Evolutionary conservation across 2,329 filamentous ascomycete species (phyloP), one percentile per base, ranked within the genome.

Genomic region (Chaetomium globosum): DNA sequence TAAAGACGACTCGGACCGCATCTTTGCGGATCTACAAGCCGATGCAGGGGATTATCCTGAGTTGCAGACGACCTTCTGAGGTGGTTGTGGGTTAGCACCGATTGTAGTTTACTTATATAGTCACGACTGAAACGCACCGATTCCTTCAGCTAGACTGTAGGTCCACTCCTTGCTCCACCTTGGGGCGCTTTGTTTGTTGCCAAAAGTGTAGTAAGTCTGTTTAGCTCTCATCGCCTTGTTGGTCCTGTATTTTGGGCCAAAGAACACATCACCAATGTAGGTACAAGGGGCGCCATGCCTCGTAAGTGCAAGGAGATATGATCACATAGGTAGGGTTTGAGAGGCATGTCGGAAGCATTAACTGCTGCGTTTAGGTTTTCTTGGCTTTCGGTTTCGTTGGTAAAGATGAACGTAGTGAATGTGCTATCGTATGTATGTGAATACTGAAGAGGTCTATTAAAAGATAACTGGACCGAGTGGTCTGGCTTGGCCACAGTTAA

Each of bases 1-100:
- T 28, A 75, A 77, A 1, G 80, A 83, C 54, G 79, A 83, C 53
- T 79, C 81, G 4, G 74, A 71, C 19, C 76, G 80, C 21, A 79
- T 84, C 49, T 85, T 81, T 74, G 74, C 77, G 0, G 80, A 83
- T 60, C 75, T 90, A 43, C 72, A 79, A 46, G 76, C 73, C 1
- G 68, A 74, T 10, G 76, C 86, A 7, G 84, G 87, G 65, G 85
- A 90, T 8, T 91, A 90, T 72, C 83, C 87, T 0, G 82, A 84
- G 67, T 74, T 91, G 55, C 81, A 82, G 68, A 88, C 86, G 0
- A 88, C 85, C 0, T 91, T 81, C 33, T 71, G 59, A 71, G 16
- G 26, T 7, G 9, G n/a, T 23, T 26, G 3, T 19, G 51, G 26
- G 9, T 12, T 12, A n/a, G n/a, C n/a, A n/a, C n/a, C n/a, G n/a